Evolutionary conservation across 1,284 basidiomycete genomes (phyloP).

Genomic region (Tilletia caries): DNA sequence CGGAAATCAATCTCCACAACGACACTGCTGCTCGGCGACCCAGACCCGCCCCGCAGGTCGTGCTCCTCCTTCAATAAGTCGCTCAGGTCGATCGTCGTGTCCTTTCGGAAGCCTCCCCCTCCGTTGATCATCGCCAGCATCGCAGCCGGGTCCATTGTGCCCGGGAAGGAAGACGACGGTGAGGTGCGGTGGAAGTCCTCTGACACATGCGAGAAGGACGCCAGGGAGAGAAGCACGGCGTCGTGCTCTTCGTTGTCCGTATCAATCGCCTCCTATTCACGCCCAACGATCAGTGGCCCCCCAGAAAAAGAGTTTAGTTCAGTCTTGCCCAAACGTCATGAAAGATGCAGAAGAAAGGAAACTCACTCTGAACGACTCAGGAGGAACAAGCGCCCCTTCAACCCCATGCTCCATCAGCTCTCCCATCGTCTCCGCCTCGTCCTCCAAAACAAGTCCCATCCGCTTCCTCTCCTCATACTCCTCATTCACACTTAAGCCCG

Average conservation of each 20-base stretch:
- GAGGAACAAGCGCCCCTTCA: background rate
- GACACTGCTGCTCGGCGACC: conserved; percentile 8
- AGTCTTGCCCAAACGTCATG: no score
- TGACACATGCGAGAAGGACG: background rate
- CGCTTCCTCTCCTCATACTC: background rate
- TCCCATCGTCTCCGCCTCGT: background rate
- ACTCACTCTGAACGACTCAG: background rate
- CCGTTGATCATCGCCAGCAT: background rate
- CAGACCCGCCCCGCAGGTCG: background rate
- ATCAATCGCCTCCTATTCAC: background rate
- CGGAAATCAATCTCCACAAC: conserved; percentile 12
- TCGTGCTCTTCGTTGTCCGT: background rate
- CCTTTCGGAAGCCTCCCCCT: background rate
- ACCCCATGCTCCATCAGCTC: background rate
- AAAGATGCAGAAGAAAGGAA: background rate
- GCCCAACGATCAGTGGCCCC: no score
- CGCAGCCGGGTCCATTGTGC: background rate
- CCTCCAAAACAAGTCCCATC: background rate
- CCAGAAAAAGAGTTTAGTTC: background rate
- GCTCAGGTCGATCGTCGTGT: background rate
- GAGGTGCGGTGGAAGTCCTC: background rate
- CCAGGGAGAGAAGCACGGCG: background rate
- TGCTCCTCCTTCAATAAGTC: background rate
- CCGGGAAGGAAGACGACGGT: background rate
- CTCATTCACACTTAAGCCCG: background rate